Percentiles rank a stretch among this genome's conserved stretches.
Conservation (phyloP, 1,139 yeast species). For the Kurtzmaniella quercitrusa region DNA sequence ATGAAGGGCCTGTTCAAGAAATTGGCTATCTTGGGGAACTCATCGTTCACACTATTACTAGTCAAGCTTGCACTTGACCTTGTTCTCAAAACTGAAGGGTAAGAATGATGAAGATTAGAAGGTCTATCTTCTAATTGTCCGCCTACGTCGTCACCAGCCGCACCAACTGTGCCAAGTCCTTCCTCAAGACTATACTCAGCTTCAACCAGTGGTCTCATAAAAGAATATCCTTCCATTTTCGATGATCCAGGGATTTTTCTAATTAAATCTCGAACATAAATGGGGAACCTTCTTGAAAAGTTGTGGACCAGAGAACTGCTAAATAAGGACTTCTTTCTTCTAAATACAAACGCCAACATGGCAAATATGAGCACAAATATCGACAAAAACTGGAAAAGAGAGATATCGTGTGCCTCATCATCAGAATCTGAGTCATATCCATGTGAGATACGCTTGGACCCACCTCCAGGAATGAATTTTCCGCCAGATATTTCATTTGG, state of each 20-base stretch:
- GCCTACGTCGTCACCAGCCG: neutral
- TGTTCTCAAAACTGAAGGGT: slow-evolving; percentile 31
- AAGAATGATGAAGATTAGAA: neutral
- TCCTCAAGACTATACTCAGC: slow-evolving; percentile 4
- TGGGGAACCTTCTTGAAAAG: neutral
- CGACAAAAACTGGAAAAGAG: neutral
- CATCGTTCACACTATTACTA: slow-evolving; percentile 12
- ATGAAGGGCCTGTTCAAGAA: slow-evolving; percentile 36
- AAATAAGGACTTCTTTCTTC: neutral
- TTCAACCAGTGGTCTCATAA: slow-evolving; percentile 3
- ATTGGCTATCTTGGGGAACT: slow-evolving; percentile 16
- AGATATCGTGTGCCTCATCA: neutral
- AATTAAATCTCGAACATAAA: neutral
- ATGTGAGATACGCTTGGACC: slow-evolving; percentile 5
- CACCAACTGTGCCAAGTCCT: neutral
- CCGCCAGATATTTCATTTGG: slow-evolving; percentile 49
- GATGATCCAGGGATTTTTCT: neutral
- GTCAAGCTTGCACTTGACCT: slow-evolving; percentile 35
- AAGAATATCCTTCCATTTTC: slow-evolving; percentile 1
- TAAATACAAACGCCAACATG: slow-evolving; percentile 1
- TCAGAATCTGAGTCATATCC: slow-evolving; percentile 3
- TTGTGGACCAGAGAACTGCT: neutral
- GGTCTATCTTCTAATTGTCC: neutral
- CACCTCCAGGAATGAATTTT: slow-evolving; percentile 36
- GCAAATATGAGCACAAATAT: slow-evolving; percentile 1